Base-by-base conservation (phyloP, 106 monocot species). In the Allium sativum region DNA sequence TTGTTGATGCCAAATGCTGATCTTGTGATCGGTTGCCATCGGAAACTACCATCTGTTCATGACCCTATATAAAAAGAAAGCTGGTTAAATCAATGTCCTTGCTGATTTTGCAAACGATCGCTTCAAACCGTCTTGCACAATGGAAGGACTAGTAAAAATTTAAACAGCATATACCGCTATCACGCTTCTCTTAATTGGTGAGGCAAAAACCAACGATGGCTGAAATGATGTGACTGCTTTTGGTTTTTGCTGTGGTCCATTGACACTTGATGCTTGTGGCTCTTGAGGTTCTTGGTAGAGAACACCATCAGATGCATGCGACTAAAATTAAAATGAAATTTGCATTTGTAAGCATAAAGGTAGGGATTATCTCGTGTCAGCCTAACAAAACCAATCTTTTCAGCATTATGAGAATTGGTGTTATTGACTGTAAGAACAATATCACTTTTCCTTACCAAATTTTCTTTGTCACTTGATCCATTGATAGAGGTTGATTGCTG, bases 131-230 rank as follows among this genome's bases (percentile, higher is more conserved):
- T 50, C 48, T 50, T 3, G 15, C 48, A 50, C 6, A 12, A 50
- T 50, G 48, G 48, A 3, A 15, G 8, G 15, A 6, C 13, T 50
- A 50, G 48, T 50, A 50, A 50, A 15, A 50, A 50, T 50, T 18
- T 42, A 17, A 2, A 20, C 13, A 62, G 18, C 12, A 45, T 44
- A 73, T 76, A 86, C 89, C 79, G 74, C 71, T 6, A 54, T 45
- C 53, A 79, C 73, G 67, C n/a, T 79, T 18, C 69, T 77, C 52
- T 68, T 69, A 50, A 70, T 81, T 59, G 59, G 47, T 47, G 55
- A 21, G 7, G 74, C 66, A 68, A 69, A 70, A 15, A 31, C 58
- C 40, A 72, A 18, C n/a, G 65, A 46, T 66, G 76, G 59, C 58
- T 61, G 69, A 59, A 70, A 69, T 46, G 58, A 42, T 58, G 79